phyloP scores from a whole-genome alignment of 2,329 filamentous ascomycete species.

The Epichloe hybrida region DNA sequence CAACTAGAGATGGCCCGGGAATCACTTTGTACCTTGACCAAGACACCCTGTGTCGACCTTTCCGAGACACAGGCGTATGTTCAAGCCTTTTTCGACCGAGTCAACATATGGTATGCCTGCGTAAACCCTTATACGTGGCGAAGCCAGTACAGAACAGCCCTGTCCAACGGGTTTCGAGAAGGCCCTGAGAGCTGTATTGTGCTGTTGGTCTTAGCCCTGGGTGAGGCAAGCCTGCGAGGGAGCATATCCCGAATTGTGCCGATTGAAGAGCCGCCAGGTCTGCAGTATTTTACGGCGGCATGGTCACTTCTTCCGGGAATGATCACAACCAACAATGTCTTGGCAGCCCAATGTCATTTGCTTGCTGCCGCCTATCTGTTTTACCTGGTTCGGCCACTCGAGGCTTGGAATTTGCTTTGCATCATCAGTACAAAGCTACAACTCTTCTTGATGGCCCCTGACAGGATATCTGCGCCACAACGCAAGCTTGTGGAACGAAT shows the following conservation, averaged over 20 bases:
- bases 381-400: conserved; percentile 67
- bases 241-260: conserved; percentile 61
- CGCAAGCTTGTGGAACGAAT: conserved; percentile 63
- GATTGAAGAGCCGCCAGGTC: conserved; percentile 57
- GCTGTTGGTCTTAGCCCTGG: conserved; percentile 62
- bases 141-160: conserved; percentile 59
- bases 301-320: conserved; percentile 66
- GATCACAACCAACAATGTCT: conserved; percentile 66
- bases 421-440: conserved; percentile 73
- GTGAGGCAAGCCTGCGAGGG: conserved; percentile 60
- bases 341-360: conserved; percentile 68
- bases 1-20: conserved; percentile 71
- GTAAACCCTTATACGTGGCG: conserved; percentile 74
- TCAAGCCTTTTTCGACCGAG: conserved; percentile 65
- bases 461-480: conserved; percentile 54
- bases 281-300: conserved; percentile 69
- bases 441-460: conserved; percentile 60
- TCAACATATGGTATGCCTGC: conserved; percentile 77
- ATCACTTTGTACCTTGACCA: conserved; percentile 54
- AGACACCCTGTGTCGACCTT: conserved; percentile 53
- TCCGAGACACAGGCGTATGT: conserved; percentile 64
- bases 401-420: conserved; percentile 70
- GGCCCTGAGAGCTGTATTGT: conserved; percentile 75
- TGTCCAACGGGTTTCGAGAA: conserved; percentile 63
- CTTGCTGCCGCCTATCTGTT: conserved; percentile 72